Percentiles rank a stretch among this genome's conserved stretches.
phyloP scores from a whole-genome alignment of 495 filamentous ascomycete genomes.

The Podospora bellae-mahoneyi region DNA sequence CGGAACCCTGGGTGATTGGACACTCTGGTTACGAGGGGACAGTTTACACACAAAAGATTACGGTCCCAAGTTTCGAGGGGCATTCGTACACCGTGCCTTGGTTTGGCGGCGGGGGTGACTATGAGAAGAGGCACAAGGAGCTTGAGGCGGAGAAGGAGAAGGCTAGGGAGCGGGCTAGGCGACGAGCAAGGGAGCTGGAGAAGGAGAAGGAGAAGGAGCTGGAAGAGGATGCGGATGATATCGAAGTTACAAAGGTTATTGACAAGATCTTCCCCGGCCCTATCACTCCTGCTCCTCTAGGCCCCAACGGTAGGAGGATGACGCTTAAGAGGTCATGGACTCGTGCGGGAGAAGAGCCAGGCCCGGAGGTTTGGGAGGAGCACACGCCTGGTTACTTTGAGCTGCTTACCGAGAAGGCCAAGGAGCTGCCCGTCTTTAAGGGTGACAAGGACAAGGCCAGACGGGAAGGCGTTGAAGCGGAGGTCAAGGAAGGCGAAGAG shows the following conservation, averaged over 20 bases:
- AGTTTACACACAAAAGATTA: background rate
- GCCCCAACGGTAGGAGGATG: background rate
- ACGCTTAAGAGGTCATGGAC: background rate
- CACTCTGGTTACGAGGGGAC: no score
- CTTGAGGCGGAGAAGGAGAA: background rate
- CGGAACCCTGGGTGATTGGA: no score
- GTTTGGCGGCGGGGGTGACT: background rate
- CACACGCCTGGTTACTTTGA: constrained; percentile 7
- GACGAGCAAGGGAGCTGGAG: background rate
- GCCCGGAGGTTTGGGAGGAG: constrained; percentile 14
- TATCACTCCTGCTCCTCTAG: background rate
- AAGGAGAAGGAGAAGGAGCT: background rate
- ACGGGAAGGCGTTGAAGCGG: background rate
- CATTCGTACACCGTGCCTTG: background rate
- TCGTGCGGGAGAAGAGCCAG: background rate
- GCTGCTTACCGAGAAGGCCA: constrained; percentile 12
- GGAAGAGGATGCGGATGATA: background rate
- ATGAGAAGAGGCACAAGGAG: background rate
- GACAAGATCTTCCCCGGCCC: background rate
- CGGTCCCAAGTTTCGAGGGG: background rate
- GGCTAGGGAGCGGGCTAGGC: background rate
- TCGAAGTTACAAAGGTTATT: background rate
- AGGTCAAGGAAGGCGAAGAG: background rate
- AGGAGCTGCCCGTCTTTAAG: constrained; percentile 35
- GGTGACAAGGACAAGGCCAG: constrained; percentile 16